These are phyloP conservation scores for Aspergillus brasiliensis DNA, from an alignment of 2,329 filamentous ascomycete genomes.

Conservation along the genomic window DNA sequence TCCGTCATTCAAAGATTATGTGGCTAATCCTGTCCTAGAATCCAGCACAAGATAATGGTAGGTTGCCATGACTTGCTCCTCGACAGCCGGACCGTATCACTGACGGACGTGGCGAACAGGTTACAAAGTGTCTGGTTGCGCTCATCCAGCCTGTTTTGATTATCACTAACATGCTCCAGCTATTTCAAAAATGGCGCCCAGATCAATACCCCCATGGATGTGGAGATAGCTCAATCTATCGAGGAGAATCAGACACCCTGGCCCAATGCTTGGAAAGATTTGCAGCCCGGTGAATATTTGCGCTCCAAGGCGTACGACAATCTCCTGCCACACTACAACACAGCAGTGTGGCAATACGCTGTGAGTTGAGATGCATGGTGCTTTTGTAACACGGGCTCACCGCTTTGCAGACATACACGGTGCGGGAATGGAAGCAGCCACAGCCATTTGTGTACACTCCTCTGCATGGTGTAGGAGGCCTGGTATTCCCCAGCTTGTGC, in stretches of 20 bases:
- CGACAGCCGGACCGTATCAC: constrained; percentile 15
- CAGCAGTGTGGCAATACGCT: constrained; percentile 34
- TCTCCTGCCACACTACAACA: constrained; percentile 33
- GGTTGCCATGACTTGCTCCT: not conserved
- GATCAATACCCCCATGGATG: constrained; percentile 65
- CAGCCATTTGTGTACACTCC: constrained; percentile 47
- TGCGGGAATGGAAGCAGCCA: constrained; percentile 28
- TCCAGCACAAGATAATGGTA: constrained; percentile 63
- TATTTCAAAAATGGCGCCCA: constrained; percentile 68
- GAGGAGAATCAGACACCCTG: constrained; percentile 56
- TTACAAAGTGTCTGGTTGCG: constrained; percentile 59
- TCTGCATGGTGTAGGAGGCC: constrained; percentile 43
- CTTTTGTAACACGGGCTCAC: not conserved
- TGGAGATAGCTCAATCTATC: constrained; percentile 60
- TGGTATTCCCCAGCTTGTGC: constrained; percentile 38
- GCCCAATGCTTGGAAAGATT: constrained; percentile 45
- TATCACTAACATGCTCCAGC: constrained; percentile 32
- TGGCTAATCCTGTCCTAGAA: constrained; percentile 43
- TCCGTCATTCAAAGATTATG: not conserved
- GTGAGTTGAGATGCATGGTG: constrained; percentile 23
- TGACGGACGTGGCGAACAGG: constrained; percentile 35
- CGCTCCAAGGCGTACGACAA: constrained; percentile 30
- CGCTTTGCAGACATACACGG: constrained; percentile 36
- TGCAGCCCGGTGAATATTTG: constrained; percentile 47
- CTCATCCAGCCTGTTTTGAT: constrained; percentile 1